phyloP scores from a whole-genome alignment of 1,284 basidiomycete species.

The Puccinia hordei region DNA sequence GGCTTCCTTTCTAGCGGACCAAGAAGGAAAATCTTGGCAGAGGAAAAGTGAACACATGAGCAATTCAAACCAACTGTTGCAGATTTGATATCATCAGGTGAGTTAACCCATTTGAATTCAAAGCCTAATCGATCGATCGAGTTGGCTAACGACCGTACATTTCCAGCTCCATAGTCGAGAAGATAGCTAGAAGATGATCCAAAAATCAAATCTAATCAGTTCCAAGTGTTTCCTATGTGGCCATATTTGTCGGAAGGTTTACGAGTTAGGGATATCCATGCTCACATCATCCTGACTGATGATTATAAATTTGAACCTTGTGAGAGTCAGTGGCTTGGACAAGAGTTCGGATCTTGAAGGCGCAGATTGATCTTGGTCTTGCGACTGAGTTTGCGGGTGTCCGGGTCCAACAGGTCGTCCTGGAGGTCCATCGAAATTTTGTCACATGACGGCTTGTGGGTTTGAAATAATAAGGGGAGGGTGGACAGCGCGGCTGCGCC shows the following conservation, averaged over 20 bases:
- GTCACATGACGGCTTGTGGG: neutral
- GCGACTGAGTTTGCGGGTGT: too few species aligned
- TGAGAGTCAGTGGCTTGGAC: neutral
- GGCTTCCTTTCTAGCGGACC: neutral
- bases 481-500: too few species aligned
- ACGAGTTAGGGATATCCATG: neutral
- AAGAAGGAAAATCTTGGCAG: neutral
- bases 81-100: constrained; percentile 38
- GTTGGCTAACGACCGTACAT: constrained; percentile 70
- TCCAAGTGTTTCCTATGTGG: neutral
- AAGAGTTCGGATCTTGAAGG: neutral
- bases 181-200: constrained; percentile 64
- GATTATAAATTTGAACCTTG: neutral
- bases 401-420: neutral
- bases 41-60: neutral
- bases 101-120: constrained; percentile 26
- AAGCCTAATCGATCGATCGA: neutral
- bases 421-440: neutral
- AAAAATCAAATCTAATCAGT: neutral
- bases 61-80: constrained; percentile 13
- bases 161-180: constrained; percentile 93
- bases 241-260: neutral
- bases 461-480: neutral
- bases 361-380: too few species aligned
- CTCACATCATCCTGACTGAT: constrained; percentile 4